Base-by-base conservation (phyloP, 2,329 filamentous ascomycete species). In the Thelonectria discophora region DNA sequence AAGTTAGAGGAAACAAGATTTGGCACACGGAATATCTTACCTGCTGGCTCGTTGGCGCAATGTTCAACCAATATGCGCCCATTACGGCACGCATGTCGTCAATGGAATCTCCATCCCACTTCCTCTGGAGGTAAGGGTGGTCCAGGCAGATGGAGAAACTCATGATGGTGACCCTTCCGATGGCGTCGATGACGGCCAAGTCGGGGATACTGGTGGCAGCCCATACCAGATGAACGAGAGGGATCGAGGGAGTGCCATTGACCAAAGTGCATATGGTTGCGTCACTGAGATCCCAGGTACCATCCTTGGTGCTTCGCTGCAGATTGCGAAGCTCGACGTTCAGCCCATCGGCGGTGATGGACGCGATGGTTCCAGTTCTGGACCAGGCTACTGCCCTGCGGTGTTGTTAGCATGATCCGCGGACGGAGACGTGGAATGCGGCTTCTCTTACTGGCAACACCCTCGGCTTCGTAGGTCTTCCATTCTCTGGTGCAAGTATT, bases 371-470 rank as follows among this genome's bases (percentile, higher is more conserved):
- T 45, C 94, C 94, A 63, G 88, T 86, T 70, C 89, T 93, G 11
- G 94, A 97, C 94, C 94, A 98, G 30, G 91, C 88, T 55, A 97
- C 85, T 66, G 87, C 88, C 74, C 93, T 96, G 69, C 46, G 49
- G 47, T 49, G 30, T 40, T 20, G 57, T 72, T 52, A 72, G 69
- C 43, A 47, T 37, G 8, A 32, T 47, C 30, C 8, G 42, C 30
- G 3, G 34, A n/a, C 39, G 24, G 37, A 8, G 43, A 46, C 9
- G n/a, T 21, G 21, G 13, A 21, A 20, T 13, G 11, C 11, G 20
- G 45, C 50, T 55, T 17, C 45, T 67, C 88, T 79, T 86, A 95
- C 93, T 93, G 90, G 82, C 89, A 92, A 75, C 91, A 95, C 15
- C 93, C 93, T 60, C 86, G 86, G 60, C 84, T 81, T 66, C 90